Base-by-base conservation (phyloP, 2,329 filamentous ascomycete genomes). In the Talaromyces amestolkiae region DNA sequence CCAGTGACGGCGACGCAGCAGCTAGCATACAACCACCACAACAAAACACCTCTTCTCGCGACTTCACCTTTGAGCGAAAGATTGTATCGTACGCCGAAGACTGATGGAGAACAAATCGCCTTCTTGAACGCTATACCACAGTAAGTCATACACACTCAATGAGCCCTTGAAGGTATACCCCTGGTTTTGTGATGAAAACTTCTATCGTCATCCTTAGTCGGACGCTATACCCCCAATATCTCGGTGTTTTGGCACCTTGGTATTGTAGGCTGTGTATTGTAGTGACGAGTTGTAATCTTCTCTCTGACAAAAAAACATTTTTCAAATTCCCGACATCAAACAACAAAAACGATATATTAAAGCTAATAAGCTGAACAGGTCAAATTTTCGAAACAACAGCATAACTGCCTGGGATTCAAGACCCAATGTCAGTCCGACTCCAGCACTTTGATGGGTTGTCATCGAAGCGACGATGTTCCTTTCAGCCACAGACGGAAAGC, bases 171-270 rank as follows among this genome's bases (percentile, higher is more conserved):
- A 17, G 9, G 0, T 8, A 11, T 9, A 0, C 11, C 53, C 17
- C 17, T 59, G 22, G 19, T 74, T 74, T 70, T 73, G 90, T 94
- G 92, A 96, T 94, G 92, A 95, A 88, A 93, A 83, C 78, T 85
- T 81, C 85, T 93, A 93, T 93, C 90, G 91, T 96, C 92, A 96
- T 96, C 92, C 92, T 96, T 96, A 96, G 91, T 84, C 92, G 86
- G 89, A 96, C 80, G 78, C 81, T 80, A 75, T 76, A 76, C 74
- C 76, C 74, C 59, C 45, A 27, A 66, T 70, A 43, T 59, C 54
- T 63, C 66, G 66, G 64, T 70, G 66, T 67, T 70, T 69, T 65
- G 56, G 45, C 61, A 64, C 58, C 43, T 61, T 53, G 68, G 61
- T 60, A 68, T 70, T 72, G 71, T 68, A 68, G 67, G 75, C 54